Base-by-base conservation (phyloP, 306 rosid genomes). In the Pueraria montana region DNA sequence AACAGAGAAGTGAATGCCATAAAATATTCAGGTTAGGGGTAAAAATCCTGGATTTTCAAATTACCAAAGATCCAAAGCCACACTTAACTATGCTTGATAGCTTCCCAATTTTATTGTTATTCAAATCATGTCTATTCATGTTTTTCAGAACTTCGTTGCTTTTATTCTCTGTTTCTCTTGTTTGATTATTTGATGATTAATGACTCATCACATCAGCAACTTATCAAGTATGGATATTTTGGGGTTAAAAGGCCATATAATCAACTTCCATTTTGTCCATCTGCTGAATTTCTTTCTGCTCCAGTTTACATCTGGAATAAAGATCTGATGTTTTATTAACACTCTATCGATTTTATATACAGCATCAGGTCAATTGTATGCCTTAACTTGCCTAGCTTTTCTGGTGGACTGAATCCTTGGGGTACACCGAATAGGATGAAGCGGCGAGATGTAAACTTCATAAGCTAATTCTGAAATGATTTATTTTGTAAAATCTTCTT, bases 401-500 rank as follows among this genome's bases (percentile, higher is more conserved):
- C 99, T 63, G 98, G 99, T 21, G 99, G 99, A 84, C 78, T 96
- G 43, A 96, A 92, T 71, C 99, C 99, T 48, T 96, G 99, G 99
- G 99, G 99, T 59, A 90, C 91, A 40, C 99, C 99, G 1, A 83
- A 66, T 81, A 76, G 23, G 30, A 87, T 46, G 86, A 91, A 76
- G 84, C 58, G 0, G 42, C 82, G 45, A 32, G 91, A 92, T 66
- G 99, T 96, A 65, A 53, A 84, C 85, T 79, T 53, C 63, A 49
- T 49, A 42, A 14, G 30, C 87, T 65, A 20, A 5, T 74, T 62
- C 52, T 74, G 56, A 72, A 38, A 13, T 10, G 11, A 18, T 30
- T 64, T 43, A 20, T 14, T 21, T 67, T 4, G 30, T n/a, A 2
- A 56, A 70, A 61, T 68, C 23, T 45, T 9, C 26, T 67, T 36